Base-by-base conservation (phyloP, 768 basidiomycete genomes). In the Hydnum rufescens region DNA sequence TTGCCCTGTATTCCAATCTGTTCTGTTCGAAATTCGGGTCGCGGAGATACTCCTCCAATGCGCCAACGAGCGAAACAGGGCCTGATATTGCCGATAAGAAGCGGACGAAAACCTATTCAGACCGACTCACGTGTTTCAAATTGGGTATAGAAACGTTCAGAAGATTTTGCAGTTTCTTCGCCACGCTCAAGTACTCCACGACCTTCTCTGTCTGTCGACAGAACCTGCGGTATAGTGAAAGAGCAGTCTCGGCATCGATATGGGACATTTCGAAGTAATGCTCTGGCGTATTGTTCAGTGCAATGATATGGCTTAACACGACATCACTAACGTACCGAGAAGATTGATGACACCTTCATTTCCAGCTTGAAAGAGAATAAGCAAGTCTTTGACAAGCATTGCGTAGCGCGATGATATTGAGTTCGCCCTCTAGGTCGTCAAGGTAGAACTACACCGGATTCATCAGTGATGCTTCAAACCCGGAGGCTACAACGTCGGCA, bases 261-360 rank as follows among this genome's bases (percentile, higher is more conserved):
- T 84, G 82, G 0, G 89, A 87, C 95, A 97, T 97, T 63, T 95
- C 92, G 60, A 97, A 96, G 66, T 95, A 99, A 66, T 93, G 83
- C 61, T 96, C 90, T 72, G 55, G 3, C 5, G 19, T n/a, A 47
- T 47, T 16, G 25, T 13, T 32, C 25, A 23, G 19, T 59, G 31
- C 39, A 31, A 5, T 28, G 19, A 13, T 26, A 19, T 22, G 16
- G 19, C 39, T 32, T 36, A 30, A 52, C 47, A 49, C 32, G n/a
- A 42, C 29, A 39, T 3, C 26, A 57, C 66, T 30, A 34, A 28
- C 26, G 44, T 28, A 71, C 71, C 71, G 3, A 74, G 64, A 19
- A 74, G 61, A 57, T 74, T 74, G 64, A 72, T 71, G 32, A 74
- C 87, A 36, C 92, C 95, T 62, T 99, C 95, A 59, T 99, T 99